Percentiles rank a stretch among this genome's conserved stretches.
Conservation (phyloP, 306 rosid genomes). For the Herpetospermum pedunculosum region DNA sequence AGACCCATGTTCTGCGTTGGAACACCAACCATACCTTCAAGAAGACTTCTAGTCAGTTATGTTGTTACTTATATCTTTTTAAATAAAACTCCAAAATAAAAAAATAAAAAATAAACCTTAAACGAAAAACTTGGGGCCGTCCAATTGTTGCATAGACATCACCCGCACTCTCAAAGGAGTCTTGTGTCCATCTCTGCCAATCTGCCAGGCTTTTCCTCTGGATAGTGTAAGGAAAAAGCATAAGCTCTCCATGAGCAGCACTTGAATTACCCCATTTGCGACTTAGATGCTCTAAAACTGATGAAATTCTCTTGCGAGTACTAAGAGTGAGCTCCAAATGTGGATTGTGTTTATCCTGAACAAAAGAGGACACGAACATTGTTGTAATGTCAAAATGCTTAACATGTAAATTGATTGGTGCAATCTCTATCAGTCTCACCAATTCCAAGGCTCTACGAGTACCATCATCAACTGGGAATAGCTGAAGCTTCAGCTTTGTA, state of each 20-base stretch:
- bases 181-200: conserved; percentile 72
- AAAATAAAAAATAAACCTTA: conserved; percentile 33
- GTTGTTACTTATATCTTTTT: neutral
- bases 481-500: conserved; percentile 78
- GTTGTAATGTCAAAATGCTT: conserved; percentile 7
- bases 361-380: conserved; percentile 2
- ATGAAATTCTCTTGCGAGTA: conserved; percentile 82
- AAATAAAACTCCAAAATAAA: neutral
- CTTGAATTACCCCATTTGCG: conserved; percentile 95
- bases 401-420: neutral
- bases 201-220: conserved; percentile 53
- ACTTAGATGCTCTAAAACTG: conserved; percentile 83
- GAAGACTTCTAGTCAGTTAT: conserved; percentile 14
- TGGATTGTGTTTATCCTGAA: conserved; percentile 89
- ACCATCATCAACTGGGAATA: conserved; percentile 82
- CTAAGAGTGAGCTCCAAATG: conserved; percentile 89
- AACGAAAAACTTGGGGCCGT: conserved; percentile 69
- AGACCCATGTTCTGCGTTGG: conserved; percentile 31
- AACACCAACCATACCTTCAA: conserved; percentile 96
- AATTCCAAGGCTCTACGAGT: conserved; percentile 88
- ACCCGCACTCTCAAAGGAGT: conserved; percentile 64
- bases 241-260: conserved; percentile 72
- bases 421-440: conserved; percentile 36
- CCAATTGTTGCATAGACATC: conserved; percentile 69
- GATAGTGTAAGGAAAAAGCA: conserved; percentile 65